These are phyloP conservation scores for Kickxella alabastrina DNA, from an alignment of 192 early-diverging fungal species.

Conservation along the genomic window DNA sequence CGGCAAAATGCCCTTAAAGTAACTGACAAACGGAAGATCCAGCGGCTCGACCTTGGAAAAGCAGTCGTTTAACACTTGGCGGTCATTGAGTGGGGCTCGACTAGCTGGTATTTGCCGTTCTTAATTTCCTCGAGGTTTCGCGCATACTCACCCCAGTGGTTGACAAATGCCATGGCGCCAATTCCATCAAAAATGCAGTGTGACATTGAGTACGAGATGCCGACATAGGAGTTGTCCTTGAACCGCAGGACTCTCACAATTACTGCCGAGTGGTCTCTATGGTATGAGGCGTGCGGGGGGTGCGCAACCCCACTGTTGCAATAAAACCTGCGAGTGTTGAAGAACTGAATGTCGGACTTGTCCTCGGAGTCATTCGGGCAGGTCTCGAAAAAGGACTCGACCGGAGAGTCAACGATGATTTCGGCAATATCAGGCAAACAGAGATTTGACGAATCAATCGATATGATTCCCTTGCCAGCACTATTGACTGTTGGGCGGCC, in stretches of 20 bases:
- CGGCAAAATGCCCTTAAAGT: constrained; percentile 17
- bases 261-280: constrained; percentile 18
- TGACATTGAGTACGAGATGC: constrained; percentile 20
- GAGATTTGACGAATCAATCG: constrained; percentile 26
- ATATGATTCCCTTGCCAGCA: constrained; percentile 19
- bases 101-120: constrained; percentile 6
- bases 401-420: constrained; percentile 16
- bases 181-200: constrained; percentile 42
- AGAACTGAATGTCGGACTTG: constrained; percentile 7
- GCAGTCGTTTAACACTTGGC: constrained; percentile 13
- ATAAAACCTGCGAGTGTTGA: constrained; percentile 33
- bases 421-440: constrained; percentile 36
- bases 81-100: constrained; percentile 10
- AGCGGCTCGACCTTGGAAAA: constrained; percentile 11
- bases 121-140: constrained; percentile 12
- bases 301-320: constrained; percentile 7
- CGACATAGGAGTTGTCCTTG: constrained; percentile 25
- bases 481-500: constrained; percentile 20
- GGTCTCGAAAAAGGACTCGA: constrained; percentile 22
- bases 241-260: constrained; percentile 32
- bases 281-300: constrained; percentile 27
- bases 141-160: constrained; percentile 37
- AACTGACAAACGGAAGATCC: constrained; percentile 18
- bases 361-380: background rate
- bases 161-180: constrained; percentile 14